A percentile compares a stretch with the other conserved stretches of the same genome.
Evolutionary conservation across 2,329 filamentous ascomycete species (phyloP).

Genomic region (Leptodontidium sp.): DNA sequence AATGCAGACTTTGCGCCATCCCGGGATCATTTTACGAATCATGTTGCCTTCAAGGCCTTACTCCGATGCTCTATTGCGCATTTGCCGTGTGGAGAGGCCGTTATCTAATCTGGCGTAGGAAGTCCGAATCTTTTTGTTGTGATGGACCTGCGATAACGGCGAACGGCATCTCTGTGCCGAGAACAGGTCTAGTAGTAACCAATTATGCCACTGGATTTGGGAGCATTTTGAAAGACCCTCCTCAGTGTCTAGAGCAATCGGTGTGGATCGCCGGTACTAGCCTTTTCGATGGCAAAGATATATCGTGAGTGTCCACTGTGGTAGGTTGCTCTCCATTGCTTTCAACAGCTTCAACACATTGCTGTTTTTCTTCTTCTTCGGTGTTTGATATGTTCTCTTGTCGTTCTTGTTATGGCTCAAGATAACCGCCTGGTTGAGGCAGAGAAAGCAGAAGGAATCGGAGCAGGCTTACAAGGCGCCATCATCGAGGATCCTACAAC

Average conservation of each 20-base stretch:
- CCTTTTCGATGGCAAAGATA: slow-evolving; percentile 18
- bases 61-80: background rate
- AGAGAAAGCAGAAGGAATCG: slow-evolving; percentile 37
- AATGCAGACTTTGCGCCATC: background rate
- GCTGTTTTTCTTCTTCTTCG: background rate
- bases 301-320: slow-evolving; percentile 13
- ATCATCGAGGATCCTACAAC: slow-evolving; percentile 27
- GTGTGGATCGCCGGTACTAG: slow-evolving; percentile 27
- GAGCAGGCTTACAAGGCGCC: slow-evolving; percentile 31
- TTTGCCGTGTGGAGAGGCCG: background rate
- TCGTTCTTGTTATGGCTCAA: slow-evolving; percentile 37
- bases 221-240: slow-evolving; percentile 7
- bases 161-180: slow-evolving; percentile 24
- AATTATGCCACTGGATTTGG: slow-evolving; percentile 24
- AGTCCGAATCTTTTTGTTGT: slow-evolving; percentile 17
- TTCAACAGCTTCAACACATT: background rate
- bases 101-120: slow-evolving; percentile 24
- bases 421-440: slow-evolving; percentile 32
- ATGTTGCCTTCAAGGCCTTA: slow-evolving; percentile 3
- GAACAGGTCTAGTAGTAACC: slow-evolving; percentile 18
- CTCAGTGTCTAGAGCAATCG: slow-evolving; percentile 23
- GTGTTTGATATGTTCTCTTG: background rate
- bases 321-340: slow-evolving; percentile 25
- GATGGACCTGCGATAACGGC: slow-evolving; percentile 23
- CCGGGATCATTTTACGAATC: background rate